A percentile compares a stretch with the other conserved stretches of the same genome.
Conservation (phyloP, 2,329 filamentous ascomycete genomes). For the Cryphonectria radicalis region DNA sequence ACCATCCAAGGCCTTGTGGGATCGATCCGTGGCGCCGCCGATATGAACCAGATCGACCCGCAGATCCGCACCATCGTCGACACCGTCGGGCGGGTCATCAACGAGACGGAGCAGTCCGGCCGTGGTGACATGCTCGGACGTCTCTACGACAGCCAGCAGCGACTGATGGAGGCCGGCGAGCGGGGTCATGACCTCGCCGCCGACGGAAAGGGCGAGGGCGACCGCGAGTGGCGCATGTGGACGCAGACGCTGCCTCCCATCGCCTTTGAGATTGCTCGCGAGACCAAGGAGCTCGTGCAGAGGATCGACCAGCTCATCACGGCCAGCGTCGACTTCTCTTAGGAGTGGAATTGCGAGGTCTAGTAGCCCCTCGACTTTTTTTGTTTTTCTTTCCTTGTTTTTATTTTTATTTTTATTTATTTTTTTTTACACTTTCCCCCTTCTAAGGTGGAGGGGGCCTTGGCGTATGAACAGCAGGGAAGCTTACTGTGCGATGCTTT, state of each 20-base stretch:
- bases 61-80: constrained; percentile 72
- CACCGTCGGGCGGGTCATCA: constrained; percentile 72
- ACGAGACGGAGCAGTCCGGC: constrained; percentile 63
- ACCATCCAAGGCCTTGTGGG: constrained; percentile 82
- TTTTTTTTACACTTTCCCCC: too few relatives aligned
- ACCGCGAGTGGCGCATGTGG: constrained; percentile 64
- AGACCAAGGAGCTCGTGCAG: constrained; percentile 73
- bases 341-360: constrained; percentile 30
- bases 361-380: not conserved
- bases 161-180: constrained; percentile 66
- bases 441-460: not conserved
- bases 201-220: constrained; percentile 54
- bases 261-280: constrained; percentile 83
- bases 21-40: constrained; percentile 68
- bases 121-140: constrained; percentile 59
- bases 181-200: constrained; percentile 63
- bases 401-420: too few relatives aligned
- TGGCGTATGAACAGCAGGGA: not conserved
- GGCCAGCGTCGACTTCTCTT: constrained; percentile 36
- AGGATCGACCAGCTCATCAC: constrained; percentile 36
- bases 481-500: not conserved
- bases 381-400: not conserved
- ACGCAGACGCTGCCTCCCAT: constrained; percentile 77
- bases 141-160: constrained; percentile 66
- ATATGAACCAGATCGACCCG: constrained; percentile 66